phyloP scores from a whole-genome alignment of 176 grass and related monocot species.

The Saccharum spontaneum region DNA sequence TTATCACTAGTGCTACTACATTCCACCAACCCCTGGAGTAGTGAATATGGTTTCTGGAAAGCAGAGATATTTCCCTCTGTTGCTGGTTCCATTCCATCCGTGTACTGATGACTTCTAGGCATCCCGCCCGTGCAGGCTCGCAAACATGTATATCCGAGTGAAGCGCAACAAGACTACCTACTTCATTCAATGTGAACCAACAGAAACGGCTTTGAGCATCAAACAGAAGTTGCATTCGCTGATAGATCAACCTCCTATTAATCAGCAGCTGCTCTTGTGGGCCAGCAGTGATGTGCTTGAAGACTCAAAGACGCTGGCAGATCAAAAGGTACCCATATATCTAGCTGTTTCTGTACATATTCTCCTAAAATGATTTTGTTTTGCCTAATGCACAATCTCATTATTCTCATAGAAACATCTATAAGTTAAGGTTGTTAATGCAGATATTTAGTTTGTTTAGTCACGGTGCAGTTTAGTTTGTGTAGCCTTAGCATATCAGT shows the following conservation, averaged over 20 bases:
- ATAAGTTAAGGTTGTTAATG: background rate
- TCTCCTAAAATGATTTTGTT: background rate
- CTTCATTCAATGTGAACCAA: constrained; percentile 75
- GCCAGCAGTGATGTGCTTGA: constrained; percentile 55
- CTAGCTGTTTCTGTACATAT: background rate
- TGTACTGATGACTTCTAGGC: constrained; percentile 4
- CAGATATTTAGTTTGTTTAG: background rate
- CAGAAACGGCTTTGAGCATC: constrained; percentile 63
- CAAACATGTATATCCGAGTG: constrained; percentile 84
- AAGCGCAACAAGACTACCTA: constrained; percentile 83
- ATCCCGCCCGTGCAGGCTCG: constrained; percentile 38
- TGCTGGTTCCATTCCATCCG: background rate
- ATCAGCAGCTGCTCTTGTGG: constrained; percentile 55
- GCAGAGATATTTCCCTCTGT: background rate
- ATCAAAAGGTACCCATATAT: constrained; percentile 41
- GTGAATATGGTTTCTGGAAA: background rate
- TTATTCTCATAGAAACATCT: background rate
- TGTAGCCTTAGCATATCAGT: background rate
- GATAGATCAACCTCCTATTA: constrained; percentile 47
- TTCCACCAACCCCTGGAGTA: background rate
- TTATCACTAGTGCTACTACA: background rate
- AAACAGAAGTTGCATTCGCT: constrained; percentile 72
- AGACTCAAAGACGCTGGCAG: constrained; percentile 42
- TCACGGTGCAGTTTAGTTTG: background rate
- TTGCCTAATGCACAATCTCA: background rate